Evolutionary conservation across 108 stramenopile species (phyloP).

Genomic region (Cyclotella baltica): DNA sequence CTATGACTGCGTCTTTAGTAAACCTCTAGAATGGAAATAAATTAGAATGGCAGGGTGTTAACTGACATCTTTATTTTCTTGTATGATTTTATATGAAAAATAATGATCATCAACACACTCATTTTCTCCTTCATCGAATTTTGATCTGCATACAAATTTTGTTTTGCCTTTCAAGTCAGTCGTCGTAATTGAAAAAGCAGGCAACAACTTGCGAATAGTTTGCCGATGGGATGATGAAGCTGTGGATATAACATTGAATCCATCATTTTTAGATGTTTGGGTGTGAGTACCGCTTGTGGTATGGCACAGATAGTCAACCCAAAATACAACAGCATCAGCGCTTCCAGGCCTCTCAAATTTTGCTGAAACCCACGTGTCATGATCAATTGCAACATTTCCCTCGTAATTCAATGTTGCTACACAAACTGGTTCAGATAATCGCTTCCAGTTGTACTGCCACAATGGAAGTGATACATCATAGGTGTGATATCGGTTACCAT

Average conservation of each 20-base stretch:
- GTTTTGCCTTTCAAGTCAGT: slow-evolving; percentile 21
- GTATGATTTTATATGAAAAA: slow-evolving; percentile 27
- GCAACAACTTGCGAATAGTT: slow-evolving; percentile 31
- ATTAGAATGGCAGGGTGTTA: neutral
- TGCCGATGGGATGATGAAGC: slow-evolving; percentile 44
- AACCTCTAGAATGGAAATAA: no score
- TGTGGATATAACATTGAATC: slow-evolving; percentile 32
- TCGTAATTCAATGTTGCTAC: slow-evolving; percentile 64
- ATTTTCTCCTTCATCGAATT: slow-evolving; percentile 28
- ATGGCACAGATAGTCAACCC: slow-evolving; percentile 50
- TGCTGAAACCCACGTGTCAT: neutral
- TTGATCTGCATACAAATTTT: slow-evolving; percentile 32
- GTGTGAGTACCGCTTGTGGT: neutral
- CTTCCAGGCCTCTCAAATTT: slow-evolving; percentile 17
- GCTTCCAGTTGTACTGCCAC: slow-evolving; percentile 70
- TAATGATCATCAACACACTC: slow-evolving; percentile 33
- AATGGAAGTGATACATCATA: slow-evolving; percentile 66
- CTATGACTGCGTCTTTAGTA: no score
- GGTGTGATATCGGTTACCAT: slow-evolving; percentile 51
- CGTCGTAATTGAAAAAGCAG: slow-evolving; percentile 11
- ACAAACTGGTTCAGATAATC: slow-evolving; percentile 52
- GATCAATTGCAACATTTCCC: slow-evolving; percentile 27
- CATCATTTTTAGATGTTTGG: slow-evolving; percentile 2
- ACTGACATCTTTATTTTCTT: neutral
- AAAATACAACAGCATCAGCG: slow-evolving; percentile 46